phyloP scores from a whole-genome alignment of 208 protist species.

The Leishmania tarentolae region DNA sequence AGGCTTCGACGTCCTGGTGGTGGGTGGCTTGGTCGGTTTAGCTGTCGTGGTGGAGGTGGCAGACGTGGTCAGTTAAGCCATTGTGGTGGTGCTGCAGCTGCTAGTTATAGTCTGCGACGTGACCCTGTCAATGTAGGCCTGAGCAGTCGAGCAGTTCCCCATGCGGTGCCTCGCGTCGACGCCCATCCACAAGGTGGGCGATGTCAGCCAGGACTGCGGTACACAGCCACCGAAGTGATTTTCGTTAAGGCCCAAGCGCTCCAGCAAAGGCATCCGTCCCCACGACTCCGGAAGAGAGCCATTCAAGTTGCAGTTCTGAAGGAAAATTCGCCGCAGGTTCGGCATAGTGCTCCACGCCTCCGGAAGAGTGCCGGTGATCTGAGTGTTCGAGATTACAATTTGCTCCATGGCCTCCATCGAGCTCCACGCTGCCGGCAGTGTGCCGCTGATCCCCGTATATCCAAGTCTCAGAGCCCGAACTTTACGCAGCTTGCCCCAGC shows the following conservation, averaged over 20 bases:
- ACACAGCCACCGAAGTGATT: not conserved
- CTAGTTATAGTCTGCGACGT: no score
- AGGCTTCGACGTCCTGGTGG: no score
- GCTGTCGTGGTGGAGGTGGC: no score
- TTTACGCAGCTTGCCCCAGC: not conserved
- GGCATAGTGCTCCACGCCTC: slow-evolving; percentile 1
- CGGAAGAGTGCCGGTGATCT: not conserved
- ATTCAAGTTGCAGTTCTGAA: not conserved
- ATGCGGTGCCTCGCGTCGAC: not conserved
- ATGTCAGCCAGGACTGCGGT: not conserved
- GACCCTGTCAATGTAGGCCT: not conserved
- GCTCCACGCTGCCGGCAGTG: slow-evolving; percentile 5
- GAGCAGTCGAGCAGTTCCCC: not conserved
- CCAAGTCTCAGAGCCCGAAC: not conserved
- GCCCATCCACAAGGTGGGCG: not conserved
- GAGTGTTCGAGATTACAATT: not conserved
- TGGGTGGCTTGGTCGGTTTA: no score
- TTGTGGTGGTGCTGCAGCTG: not conserved
- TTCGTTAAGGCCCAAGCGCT: not conserved
- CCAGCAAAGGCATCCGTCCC: not conserved
- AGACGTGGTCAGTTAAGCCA: no score
- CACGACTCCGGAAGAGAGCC: slow-evolving; percentile 1
- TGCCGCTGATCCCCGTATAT: slow-evolving; percentile 1
- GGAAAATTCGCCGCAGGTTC: not conserved
- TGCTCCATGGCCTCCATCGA: not conserved